Evolutionary conservation across 352 stramenopile genomes (phyloP).

Genomic region (Halophytophthora polymorphica): DNA sequence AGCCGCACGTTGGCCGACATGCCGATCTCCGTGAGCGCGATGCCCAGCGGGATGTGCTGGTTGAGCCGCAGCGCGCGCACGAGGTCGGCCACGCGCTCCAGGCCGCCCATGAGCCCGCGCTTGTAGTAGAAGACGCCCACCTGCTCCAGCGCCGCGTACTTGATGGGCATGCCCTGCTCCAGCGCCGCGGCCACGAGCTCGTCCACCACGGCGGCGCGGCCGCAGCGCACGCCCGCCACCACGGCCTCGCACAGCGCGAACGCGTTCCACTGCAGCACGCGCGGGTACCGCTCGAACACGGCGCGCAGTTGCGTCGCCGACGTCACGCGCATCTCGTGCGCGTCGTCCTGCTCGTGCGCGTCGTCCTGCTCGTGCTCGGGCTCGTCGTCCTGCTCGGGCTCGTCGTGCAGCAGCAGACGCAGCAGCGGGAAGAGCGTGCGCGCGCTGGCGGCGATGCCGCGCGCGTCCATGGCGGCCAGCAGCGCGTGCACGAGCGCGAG

Average conservation of each 20-base stretch:
- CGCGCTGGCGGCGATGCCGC: slow-evolving; percentile 47
- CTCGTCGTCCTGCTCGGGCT: slow-evolving; percentile 15
- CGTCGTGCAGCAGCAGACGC: slow-evolving; percentile 30
- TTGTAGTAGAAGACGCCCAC: slow-evolving; percentile 74
- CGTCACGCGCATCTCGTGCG: slow-evolving; percentile 12
- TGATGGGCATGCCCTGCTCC: slow-evolving; percentile 63
- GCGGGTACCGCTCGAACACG: slow-evolving; percentile 46
- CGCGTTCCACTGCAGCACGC: slow-evolving; percentile 59
- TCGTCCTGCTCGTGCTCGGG: slow-evolving; percentile 8
- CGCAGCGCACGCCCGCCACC: slow-evolving; percentile 43
- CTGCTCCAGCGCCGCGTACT: slow-evolving; percentile 71
- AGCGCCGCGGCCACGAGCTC: slow-evolving; percentile 58
- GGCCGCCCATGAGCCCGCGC: slow-evolving; percentile 50
- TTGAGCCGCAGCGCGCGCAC: slow-evolving; percentile 65
- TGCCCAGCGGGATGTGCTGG: slow-evolving; percentile 69
- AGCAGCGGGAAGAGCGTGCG: slow-evolving; percentile 48
- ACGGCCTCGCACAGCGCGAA: slow-evolving; percentile 68
- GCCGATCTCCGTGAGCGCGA: slow-evolving; percentile 69
- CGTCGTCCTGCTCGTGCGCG: slow-evolving; percentile 1
- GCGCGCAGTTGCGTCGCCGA: slow-evolving; percentile 35
- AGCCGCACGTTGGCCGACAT: slow-evolving; percentile 68
- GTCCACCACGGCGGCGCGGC: slow-evolving; percentile 55
- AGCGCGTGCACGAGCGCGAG: slow-evolving; percentile 40
- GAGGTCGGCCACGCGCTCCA: slow-evolving; percentile 63
- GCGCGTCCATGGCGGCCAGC: slow-evolving; percentile 55